Evolutionary conservation across 148 eudicot genomes (phyloP), one percentile per base, ranked within the genome.

Genomic region (Drosera capensis): DNA sequence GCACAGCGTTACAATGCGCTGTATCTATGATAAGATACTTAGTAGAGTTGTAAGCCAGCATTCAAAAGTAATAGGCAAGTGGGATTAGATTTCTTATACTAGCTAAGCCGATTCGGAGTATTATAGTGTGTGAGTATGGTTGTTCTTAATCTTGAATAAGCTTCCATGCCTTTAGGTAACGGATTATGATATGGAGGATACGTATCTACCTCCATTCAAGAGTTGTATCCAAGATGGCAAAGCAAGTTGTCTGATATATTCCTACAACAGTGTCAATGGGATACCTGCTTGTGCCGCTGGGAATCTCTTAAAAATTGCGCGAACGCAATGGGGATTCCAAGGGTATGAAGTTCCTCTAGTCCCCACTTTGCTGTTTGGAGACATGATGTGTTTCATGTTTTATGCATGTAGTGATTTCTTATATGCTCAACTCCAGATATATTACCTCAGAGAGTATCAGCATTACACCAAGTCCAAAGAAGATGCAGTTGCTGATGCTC

Each of bases 401-500:
- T n/a, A n/a, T n/a, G n/a, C n/a, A n/a, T n/a, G n/a, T n/a, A n/a
- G n/a, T n/a, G n/a, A n/a, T n/a, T n/a, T n/a, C n/a, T n/a, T n/a
- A n/a, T n/a, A n/a, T n/a, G n/a, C n/a, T n/a, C n/a, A 34, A 34
- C 35, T 34, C 11, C 55, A 82, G 94, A 36, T 86, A 86, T 30
- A 86, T 86, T 49, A 93, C 81, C 0, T 86, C 96, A 3, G 96
- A 86, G 56, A 75, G 0, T 19, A 25, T 15, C 96, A 86, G 58
- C 96, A 81, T 51, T 86, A 73, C 52, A 86, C 96, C 0, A 60
- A 54, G 45, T 78, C 93, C 21, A 87, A 87, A 2, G 96, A 86
- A 67, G 96, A 86, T 48, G 77, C 96, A 3, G 93, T 67, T 0
- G 87, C 96, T 1, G 62, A 36, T 30, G 31, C 73, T 1, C 75